Evolutionary conservation across 2,329 filamentous ascomycete species (phyloP), one percentile per base, ranked within the genome.

Genomic region (Paecilomyces niveus): DNA sequence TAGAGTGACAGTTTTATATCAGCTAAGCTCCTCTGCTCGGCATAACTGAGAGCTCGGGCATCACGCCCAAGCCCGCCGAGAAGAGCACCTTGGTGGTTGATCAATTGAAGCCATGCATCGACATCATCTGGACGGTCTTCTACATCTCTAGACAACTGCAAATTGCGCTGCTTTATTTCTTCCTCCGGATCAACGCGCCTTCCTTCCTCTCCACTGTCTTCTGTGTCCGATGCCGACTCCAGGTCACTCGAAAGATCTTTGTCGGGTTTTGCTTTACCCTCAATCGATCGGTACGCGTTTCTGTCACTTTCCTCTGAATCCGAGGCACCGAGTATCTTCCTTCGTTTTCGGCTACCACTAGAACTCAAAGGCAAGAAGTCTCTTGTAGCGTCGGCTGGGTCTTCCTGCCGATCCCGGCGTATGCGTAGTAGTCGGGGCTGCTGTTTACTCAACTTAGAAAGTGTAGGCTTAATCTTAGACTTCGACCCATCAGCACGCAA

Each of bases 1-100:
- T 92, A 89, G 61, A 96, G 84, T 1, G 88, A 85, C 2, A 96
- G 76, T 63, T 90, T 93, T 57, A 96, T 85, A 62, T 94, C 88
- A 3, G 90, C 86, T 57, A 90, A 84, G 61, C 88, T 88, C 61
- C 81, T 82, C 55, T 79, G 77, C 67, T 94, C 89, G 2, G 86
- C 83, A 29, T 78, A 76, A 0, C 84, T 86, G 24, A 80, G 31
- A 68, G 72, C 45, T 73, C 78, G 68, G 22, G 59, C 63, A 13
- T 72, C 66, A 13, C 64, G 63, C 33, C 61, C 61, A 5, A 67
- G 50, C 69, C 79, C 67, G 76, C 77, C 76, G 50, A 93, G 75
- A 57, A 95, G 78, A 1, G 74, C 72, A 61, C 91, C 85, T 74
- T 97, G 93, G 61, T 96, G 86, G 7, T 85, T 77, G 53, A 93